A percentile compares a stretch with the other conserved stretches of the same genome.
phyloP scores from a whole-genome alignment of 768 basidiomycete species.

The Tulasnella calospora region DNA sequence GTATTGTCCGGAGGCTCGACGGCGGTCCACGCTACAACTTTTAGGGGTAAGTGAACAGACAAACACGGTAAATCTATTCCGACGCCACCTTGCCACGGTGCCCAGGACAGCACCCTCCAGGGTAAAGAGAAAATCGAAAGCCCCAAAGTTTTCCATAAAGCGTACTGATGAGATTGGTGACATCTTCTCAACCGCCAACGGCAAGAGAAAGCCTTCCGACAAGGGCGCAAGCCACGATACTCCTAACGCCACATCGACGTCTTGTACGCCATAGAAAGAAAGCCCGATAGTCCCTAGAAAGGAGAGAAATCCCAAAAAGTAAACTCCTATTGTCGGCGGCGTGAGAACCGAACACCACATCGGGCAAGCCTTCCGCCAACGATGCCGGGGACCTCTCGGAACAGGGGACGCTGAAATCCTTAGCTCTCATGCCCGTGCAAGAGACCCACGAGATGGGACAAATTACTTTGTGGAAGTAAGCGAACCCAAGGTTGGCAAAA shows the following conservation, averaged over 20 bases:
- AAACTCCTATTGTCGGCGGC: slow-evolving; percentile 31
- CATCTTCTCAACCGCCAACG: slow-evolving; percentile 61
- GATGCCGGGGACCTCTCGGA: slow-evolving; percentile 25
- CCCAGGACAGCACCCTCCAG: slow-evolving; percentile 39
- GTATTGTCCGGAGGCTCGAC: no score
- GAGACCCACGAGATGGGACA: no score
- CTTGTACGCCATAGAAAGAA: slow-evolving; percentile 29
- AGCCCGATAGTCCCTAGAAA: slow-evolving; percentile 26
- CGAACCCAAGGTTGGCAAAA: no score
- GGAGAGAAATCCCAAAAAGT: slow-evolving; percentile 50
- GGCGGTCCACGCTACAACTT: not conserved
- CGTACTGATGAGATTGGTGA: slow-evolving; percentile 64
- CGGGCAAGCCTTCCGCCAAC: slow-evolving; percentile 27
- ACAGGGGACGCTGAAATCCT: not conserved
- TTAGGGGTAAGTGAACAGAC: no score
- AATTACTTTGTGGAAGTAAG: no score
- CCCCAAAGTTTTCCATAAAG: not conserved
- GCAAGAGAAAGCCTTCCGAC: slow-evolving; percentile 31
- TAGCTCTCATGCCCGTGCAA: no score
- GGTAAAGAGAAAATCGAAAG: not conserved
- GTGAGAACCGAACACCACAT: slow-evolving; percentile 9
- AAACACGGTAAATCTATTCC: not conserved
- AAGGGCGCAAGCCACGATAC: slow-evolving; percentile 27
- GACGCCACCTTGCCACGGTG: slow-evolving; percentile 26
- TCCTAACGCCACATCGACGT: slow-evolving; percentile 28